Conservation (phyloP, 1,284 basidiomycete genomes). For the Cryptococcus wingfieldii region DNA sequence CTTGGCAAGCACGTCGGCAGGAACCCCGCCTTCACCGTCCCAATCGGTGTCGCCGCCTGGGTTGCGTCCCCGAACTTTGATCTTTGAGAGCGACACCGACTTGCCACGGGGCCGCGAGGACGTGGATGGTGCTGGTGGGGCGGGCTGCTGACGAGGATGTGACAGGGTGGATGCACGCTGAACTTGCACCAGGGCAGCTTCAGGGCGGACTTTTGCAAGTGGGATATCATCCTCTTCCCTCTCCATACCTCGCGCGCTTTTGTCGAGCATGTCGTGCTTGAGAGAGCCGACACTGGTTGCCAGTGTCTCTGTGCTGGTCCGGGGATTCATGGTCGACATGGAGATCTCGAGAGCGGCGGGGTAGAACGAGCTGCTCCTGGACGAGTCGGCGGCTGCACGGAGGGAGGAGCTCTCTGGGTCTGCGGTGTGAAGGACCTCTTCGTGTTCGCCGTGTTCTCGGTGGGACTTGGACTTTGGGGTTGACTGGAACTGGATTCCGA, state of each 20-base stretch:
- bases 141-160: too few species aligned
- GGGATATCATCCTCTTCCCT: not conserved
- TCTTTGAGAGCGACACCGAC: not conserved
- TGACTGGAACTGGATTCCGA: too few species aligned
- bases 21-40: conserved; percentile 46
- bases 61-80: conserved; percentile 17
- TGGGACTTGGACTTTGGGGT: too few species aligned
- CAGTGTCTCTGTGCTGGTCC: not conserved
- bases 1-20: conserved; percentile 26
- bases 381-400: not conserved
- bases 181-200: not conserved
- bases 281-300: not conserved
- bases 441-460: too few species aligned
- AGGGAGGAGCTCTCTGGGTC: too few species aligned
- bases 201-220: not conserved
- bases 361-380: not conserved
- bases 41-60: conserved; percentile 31
- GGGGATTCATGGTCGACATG: not conserved
- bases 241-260: not conserved
- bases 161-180: not conserved
- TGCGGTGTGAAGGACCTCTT: too few species aligned
- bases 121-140: not conserved
- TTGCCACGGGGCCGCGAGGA: too few species aligned
- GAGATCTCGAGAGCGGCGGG: not conserved
- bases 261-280: not conserved